A percentile compares a stretch with the other conserved stretches of the same genome.
phyloP scores from a whole-genome alignment of 371 early-diverging fungal genomes.

The Circinella umbellata region DNA sequence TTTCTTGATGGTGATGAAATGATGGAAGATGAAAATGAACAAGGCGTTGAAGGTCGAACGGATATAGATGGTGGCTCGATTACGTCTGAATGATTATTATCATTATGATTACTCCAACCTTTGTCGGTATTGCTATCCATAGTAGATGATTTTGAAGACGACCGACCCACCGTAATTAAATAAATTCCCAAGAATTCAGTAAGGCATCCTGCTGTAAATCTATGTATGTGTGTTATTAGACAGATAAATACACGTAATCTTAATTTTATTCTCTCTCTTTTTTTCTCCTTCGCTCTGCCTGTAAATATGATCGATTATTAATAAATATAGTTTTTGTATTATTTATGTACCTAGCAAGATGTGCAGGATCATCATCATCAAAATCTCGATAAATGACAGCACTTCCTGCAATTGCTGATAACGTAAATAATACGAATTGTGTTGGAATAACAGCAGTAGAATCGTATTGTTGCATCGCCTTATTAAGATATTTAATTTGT shows the following conservation, averaged over 20 bases:
- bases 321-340: too few species aligned
- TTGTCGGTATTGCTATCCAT: background rate
- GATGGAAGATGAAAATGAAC: background rate
- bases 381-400: constrained; percentile 77
- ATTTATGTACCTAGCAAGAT: constrained; percentile 17
- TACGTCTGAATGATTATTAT: background rate
- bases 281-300: too few species aligned
- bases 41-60: background rate
- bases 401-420: constrained; percentile 76
- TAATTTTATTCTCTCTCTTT: too few species aligned
- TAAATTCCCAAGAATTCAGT: constrained; percentile 76
- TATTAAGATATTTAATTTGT: constrained; percentile 77
- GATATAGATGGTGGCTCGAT: constrained; percentile 14
- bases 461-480: constrained; percentile 70
- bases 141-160: background rate
- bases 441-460: constrained; percentile 81
- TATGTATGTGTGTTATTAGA: background rate
- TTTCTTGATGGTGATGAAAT: constrained; percentile 1
- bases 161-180: constrained; percentile 66
- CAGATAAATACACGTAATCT: too few species aligned
- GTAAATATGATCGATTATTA: too few species aligned
- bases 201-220: constrained; percentile 64
- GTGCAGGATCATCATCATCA: constrained; percentile 41
- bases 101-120: background rate
- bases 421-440: constrained; percentile 80